Percentiles rank a stretch among this genome's conserved stretches.
Evolutionary conservation across 2,329 filamentous ascomycete genomes (phyloP).

Genomic region (Trichocomaceae sp.): DNA sequence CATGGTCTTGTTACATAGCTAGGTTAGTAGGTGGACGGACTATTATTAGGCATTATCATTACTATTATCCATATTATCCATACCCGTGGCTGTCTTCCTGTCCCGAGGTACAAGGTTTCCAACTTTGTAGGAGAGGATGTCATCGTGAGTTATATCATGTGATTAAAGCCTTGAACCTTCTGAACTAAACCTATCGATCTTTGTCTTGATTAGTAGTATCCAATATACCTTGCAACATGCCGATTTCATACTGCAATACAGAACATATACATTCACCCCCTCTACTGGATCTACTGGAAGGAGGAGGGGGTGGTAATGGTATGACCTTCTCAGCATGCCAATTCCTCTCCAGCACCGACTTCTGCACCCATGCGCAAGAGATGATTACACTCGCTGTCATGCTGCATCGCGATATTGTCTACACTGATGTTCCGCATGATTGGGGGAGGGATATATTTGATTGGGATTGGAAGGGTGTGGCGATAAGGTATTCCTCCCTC

Average conservation of each 20-base stretch:
- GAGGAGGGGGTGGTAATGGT: not conserved
- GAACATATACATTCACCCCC: not conserved
- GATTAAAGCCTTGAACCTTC: not conserved
- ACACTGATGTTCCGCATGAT: not conserved
- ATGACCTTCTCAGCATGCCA: not conserved
- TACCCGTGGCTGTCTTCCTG: not conserved
- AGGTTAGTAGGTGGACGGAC: not conserved
- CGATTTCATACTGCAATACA: not conserved
- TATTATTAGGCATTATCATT: not conserved
- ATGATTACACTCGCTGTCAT: not conserved
- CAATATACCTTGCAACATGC: not conserved
- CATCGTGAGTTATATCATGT: not conserved
- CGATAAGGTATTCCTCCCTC: not conserved
- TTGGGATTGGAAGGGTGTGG: not conserved
- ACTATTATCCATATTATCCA: not conserved
- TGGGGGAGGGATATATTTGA: not conserved
- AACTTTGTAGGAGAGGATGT: not conserved
- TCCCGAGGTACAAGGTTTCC: too few relatives aligned
- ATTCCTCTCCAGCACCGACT: not conserved
- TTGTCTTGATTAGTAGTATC: too few relatives aligned
- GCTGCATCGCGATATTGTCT: not conserved
- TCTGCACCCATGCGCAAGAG: not conserved
- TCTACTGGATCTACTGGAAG: not conserved
- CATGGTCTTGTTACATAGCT: not conserved
- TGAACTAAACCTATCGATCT: too few relatives aligned